Conservation (phyloP, 2,329 filamentous ascomycete species). For the Sclerotinia subarctica region DNA sequence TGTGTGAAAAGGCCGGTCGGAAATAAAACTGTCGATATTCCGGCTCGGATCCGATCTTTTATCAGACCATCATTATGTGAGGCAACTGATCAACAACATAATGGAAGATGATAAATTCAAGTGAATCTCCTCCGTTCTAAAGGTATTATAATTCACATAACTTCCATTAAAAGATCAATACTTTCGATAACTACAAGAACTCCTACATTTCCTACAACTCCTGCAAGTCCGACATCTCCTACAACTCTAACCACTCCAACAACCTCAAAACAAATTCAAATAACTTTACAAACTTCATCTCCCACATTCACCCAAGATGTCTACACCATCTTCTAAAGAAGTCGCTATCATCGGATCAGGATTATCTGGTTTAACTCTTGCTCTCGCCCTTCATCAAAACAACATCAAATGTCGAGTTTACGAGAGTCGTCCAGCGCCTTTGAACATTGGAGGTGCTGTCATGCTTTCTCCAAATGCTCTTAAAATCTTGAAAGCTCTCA, state of each 20-base stretch:
- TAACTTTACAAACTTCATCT: neutral
- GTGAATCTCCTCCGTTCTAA: constrained; percentile 5
- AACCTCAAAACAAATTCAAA: too few relatives aligned
- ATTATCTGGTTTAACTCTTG: constrained; percentile 52
- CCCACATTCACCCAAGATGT: neutral
- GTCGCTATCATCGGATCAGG: constrained; percentile 49
- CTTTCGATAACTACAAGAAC: too few relatives aligned
- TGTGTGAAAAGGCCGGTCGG: neutral
- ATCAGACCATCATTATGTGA: neutral
- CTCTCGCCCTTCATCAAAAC: constrained; percentile 51
- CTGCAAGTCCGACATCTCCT: neutral
- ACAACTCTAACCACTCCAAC: neutral
- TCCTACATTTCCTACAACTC: neutral
- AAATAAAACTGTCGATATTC: neutral
- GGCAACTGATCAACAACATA: neutral
- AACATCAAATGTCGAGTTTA: constrained; percentile 51
- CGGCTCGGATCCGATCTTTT: constrained; percentile 11
- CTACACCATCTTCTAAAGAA: constrained; percentile 3
- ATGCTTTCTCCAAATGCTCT: constrained; percentile 60
- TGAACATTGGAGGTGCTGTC: constrained; percentile 52
- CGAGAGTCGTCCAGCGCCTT: constrained; percentile 46
- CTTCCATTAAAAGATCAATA: neutral
- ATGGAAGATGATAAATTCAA: constrained; percentile 7
- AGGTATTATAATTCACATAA: neutral
- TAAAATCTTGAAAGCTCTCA: constrained; percentile 50